Evolutionary conservation across 345 rosid species (phyloP), one percentile per base, ranked within the genome.

Genomic region (Eucalyptus microcorys): DNA sequence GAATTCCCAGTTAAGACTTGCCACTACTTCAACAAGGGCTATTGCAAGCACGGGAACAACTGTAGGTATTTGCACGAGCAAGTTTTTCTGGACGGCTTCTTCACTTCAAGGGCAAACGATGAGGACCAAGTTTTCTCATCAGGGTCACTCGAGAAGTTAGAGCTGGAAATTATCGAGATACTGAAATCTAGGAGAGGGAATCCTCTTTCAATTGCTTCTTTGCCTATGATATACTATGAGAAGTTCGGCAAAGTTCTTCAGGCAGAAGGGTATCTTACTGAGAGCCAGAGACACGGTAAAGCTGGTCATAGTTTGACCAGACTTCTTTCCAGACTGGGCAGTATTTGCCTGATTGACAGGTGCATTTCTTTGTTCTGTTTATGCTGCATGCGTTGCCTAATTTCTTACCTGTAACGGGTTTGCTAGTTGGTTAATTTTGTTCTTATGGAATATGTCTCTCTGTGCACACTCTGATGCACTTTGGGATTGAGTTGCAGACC

Each of bases 261-360:
- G 87, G 96, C 95, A 9, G 96, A 95, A 12, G 96, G 97, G 27
- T 95, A 95, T 88, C 96, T 95, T 49, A 93, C 96, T 4, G 97
- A 94, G 89, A 95, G 97, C 91, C 97, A 94, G 91, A 91, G 97
- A 49, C 96, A 95, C 61, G 97, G 97, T 42, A 95, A 93, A 88
- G 92, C 95, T 57, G 97, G 97, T 64, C 94, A 93, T 81, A 94
- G 95, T 88, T 89, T 95, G 90, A 95, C 97, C 6, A 94, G 93
- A 89, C 97, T 95, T 88, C 95, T 95, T 47, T 95, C 94, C 24
- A 86, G 96, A 87, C 66, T 95, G 91, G 92, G 89, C 90, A 89
- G 92, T 27, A 90, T 95, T 87, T 92, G 89, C 19, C 90, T 95
- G 7, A 93, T 95, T 6, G 97, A 94, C 91, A 95, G 95, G 97